phyloP scores from a whole-genome alignment of 148 eudicot genomes.

The Vaccinium macrocarpon region DNA sequence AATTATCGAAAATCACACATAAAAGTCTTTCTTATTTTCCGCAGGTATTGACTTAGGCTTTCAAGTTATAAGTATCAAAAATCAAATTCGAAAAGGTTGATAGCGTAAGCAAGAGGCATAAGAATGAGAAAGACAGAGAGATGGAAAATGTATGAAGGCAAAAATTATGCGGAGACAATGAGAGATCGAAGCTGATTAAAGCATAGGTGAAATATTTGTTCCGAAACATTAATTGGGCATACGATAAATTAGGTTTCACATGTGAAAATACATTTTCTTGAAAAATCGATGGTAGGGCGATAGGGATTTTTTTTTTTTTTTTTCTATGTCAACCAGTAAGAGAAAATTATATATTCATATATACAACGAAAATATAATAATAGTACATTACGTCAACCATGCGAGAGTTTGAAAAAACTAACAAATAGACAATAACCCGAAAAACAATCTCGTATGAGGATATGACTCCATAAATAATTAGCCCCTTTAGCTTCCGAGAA shows the following conservation, averaged over 20 bases:
- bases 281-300: not conserved
- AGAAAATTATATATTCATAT: no score
- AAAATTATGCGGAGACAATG: not conserved
- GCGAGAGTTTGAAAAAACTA: not conserved
- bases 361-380: not conserved
- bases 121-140: not conserved
- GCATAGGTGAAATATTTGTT: not conserved
- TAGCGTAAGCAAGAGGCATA: no score
- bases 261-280: not conserved
- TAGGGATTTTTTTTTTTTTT: no score
- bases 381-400: not conserved
- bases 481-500: not conserved
- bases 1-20: not conserved
- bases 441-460: not conserved
- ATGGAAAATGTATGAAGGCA: not conserved
- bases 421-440: not conserved
- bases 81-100: not conserved
- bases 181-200: not conserved
- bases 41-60: not conserved
- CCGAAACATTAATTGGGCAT: not conserved
- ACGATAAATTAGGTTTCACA: not conserved
- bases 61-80: not conserved
- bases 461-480: not conserved
- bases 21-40: not conserved
- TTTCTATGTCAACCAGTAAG: no score